Conservation (phyloP, 2,329 filamentous ascomycete species). For the Stagonosporopsis chrysanthemi region DNA sequence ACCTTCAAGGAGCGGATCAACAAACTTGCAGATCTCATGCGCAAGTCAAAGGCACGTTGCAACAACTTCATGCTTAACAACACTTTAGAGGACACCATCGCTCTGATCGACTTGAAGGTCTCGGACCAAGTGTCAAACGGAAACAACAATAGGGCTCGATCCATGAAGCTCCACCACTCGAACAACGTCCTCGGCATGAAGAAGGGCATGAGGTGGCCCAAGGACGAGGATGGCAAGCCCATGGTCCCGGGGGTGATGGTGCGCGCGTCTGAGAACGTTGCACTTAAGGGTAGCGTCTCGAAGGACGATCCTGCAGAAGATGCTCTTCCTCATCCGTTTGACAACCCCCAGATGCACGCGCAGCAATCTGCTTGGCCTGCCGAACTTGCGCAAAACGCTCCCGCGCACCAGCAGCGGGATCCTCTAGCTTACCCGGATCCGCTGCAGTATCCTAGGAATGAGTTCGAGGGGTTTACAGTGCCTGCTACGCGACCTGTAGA, state of each 20-base stretch:
- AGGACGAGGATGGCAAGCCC: not conserved
- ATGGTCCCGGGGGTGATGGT: not conserved
- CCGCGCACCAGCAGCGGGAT: no score
- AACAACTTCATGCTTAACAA: conserved; percentile 4
- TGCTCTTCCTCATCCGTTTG: not conserved
- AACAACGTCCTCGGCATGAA: not conserved
- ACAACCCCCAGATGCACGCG: not conserved
- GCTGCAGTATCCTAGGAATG: not conserved
- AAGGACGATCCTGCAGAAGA: not conserved
- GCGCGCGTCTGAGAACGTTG: not conserved
- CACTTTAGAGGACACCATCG: conserved; percentile 1
- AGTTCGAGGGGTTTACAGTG: not conserved
- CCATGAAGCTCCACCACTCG: not conserved
- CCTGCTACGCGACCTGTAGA: not conserved
- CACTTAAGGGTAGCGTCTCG: not conserved
- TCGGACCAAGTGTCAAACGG: not conserved
- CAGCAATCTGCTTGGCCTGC: not conserved
- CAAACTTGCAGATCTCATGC: not conserved
- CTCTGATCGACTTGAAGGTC: not conserved
- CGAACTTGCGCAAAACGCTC: not conserved
- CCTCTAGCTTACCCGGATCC: not conserved
- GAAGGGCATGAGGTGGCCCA: not conserved
- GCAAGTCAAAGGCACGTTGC: conserved; percentile 6
- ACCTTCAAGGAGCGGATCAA: not conserved
- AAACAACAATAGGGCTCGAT: not conserved